Evolutionary conservation across 2,329 filamentous ascomycete genomes (phyloP).

Genomic region (Penicillium sp.): DNA sequence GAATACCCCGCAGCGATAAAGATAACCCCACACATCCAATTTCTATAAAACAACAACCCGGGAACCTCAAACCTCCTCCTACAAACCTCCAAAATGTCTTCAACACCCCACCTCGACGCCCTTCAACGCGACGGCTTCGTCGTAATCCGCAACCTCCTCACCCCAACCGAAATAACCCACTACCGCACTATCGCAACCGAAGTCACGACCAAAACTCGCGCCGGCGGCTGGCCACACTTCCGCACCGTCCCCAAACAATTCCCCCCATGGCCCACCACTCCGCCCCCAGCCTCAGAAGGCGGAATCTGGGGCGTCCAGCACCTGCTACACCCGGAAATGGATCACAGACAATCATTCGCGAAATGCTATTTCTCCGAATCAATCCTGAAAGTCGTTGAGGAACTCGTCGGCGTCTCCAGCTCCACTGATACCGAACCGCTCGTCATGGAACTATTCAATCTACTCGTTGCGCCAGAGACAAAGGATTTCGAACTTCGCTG

Average conservation of each 20-base stretch:
- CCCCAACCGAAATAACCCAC: constrained; percentile 53
- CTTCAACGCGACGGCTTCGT: constrained; percentile 76
- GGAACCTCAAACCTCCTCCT: not conserved
- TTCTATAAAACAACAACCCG: not conserved
- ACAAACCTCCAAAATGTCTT: constrained; percentile 11
- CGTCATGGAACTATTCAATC: constrained; percentile 85
- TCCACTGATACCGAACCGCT: constrained; percentile 55
- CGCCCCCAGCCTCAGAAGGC: constrained; percentile 46
- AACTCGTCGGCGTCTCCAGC: constrained; percentile 55
- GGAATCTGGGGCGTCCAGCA: constrained; percentile 92
- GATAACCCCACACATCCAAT: constrained; percentile 5
- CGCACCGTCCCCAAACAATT: constrained; percentile 88
- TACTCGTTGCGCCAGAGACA: constrained; percentile 71
- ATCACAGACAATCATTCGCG: constrained; percentile 62
- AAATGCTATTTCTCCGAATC: constrained; percentile 69
- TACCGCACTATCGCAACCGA: constrained; percentile 62
- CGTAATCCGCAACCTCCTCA: constrained; percentile 65
- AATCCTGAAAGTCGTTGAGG: constrained; percentile 63
- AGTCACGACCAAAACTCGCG: constrained; percentile 62
- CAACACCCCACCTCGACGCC: constrained; percentile 47
- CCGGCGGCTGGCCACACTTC: constrained; percentile 77
- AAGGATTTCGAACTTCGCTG: constrained; percentile 72
- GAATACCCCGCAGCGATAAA: constrained; percentile 13
- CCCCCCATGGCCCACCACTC: constrained; percentile 72
- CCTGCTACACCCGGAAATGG: constrained; percentile 72